A percentile compares a stretch with the other conserved stretches of the same genome.
Evolutionary conservation across 371 early-diverging fungal genomes (phyloP).

Genomic region (Smittium culicis): DNA sequence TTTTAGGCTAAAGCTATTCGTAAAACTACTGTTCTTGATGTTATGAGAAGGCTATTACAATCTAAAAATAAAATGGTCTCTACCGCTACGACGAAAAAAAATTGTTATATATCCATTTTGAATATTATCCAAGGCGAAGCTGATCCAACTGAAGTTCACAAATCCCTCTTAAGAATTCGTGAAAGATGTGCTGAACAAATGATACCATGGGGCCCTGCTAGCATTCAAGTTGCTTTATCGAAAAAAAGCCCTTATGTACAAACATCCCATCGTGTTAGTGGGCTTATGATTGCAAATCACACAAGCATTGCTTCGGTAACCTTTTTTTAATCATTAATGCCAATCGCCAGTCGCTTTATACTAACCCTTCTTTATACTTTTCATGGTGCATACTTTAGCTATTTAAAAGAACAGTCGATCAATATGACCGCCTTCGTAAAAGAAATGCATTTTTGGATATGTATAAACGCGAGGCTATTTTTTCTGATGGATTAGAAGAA

Average conservation of each 20-base stretch:
- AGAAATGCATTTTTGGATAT: slow-evolving; percentile 98
- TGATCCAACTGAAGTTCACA: slow-evolving; percentile 96
- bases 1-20: slow-evolving; percentile 62
- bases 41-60: slow-evolving; percentile 90
- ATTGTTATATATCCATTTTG: slow-evolving; percentile 88
- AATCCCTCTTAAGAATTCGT: slow-evolving; percentile 86
- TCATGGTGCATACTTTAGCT: slow-evolving; percentile 35
- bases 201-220: slow-evolving; percentile 99
- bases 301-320: slow-evolving; percentile 65
- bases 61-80: slow-evolving; percentile 95
- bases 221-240: slow-evolving; percentile 91
- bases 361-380: slow-evolving; percentile 5
- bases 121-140: slow-evolving; percentile 97
- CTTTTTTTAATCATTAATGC: no score
- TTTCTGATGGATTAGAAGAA: slow-evolving; percentile 74
- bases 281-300: slow-evolving; percentile 96
- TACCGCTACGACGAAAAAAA: slow-evolving; percentile 69
- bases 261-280: slow-evolving; percentile 86
- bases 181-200: slow-evolving; percentile 91
- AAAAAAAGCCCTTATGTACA: slow-evolving; percentile 84
- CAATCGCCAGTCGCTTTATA: slow-evolving; percentile 3
- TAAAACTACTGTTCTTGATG: slow-evolving; percentile 95
- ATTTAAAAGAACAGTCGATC: slow-evolving; percentile 86
- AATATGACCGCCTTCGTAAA: slow-evolving; percentile 92
- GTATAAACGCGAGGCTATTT: slow-evolving; percentile 74